A percentile compares a stretch with the other conserved stretches of the same genome.
Evolutionary conservation across 1,139 yeast species (phyloP).

Genomic region (Scheffersomyces illinoinensis): DNA sequence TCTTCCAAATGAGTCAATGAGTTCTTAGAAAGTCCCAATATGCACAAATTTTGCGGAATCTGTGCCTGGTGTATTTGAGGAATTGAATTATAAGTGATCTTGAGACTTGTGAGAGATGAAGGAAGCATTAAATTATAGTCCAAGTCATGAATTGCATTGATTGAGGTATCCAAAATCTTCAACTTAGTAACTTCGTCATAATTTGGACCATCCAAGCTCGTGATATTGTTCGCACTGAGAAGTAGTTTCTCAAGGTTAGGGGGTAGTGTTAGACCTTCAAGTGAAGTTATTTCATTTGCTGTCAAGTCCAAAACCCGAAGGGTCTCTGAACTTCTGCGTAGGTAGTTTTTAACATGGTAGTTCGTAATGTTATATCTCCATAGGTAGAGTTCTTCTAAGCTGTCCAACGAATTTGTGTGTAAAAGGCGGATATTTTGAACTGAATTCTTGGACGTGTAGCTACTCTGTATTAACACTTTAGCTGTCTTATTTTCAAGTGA

Average conservation of each 20-base stretch:
- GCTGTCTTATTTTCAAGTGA: conserved; percentile 15
- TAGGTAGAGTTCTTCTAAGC: conserved; percentile 17
- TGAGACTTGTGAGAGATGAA: conserved; percentile 11
- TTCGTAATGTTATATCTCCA: conserved; percentile 20
- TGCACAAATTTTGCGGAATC: conserved; percentile 16
- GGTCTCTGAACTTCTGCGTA: conserved; percentile 5
- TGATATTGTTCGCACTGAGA: conserved; percentile 20
- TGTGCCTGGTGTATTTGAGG: conserved; percentile 7
- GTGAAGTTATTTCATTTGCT: conserved; percentile 18
- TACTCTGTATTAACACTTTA: conserved; percentile 16
- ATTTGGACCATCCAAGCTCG: conserved; percentile 16
- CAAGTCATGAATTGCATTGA: conserved; percentile 13
- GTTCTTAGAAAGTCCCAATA: conserved; percentile 18
- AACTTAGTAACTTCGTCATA: conserved; percentile 8
- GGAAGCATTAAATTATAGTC: conserved; percentile 13
- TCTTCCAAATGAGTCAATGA: conserved; percentile 10
- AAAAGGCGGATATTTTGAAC: conserved; percentile 5
- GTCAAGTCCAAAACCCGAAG: conserved; percentile 19
- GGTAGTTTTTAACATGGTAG: conserved; percentile 5
- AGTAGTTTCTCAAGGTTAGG: conserved; percentile 12
- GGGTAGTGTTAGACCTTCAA: conserved; percentile 15
- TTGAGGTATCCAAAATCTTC: conserved; percentile 12
- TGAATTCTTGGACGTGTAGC: conserved; percentile 5
- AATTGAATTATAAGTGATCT: conserved; percentile 19
- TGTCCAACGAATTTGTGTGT: conserved; percentile 12